Base-by-base conservation (phyloP, 2,329 filamentous ascomycete species). In the Ophiostoma angusticollis region DNA sequence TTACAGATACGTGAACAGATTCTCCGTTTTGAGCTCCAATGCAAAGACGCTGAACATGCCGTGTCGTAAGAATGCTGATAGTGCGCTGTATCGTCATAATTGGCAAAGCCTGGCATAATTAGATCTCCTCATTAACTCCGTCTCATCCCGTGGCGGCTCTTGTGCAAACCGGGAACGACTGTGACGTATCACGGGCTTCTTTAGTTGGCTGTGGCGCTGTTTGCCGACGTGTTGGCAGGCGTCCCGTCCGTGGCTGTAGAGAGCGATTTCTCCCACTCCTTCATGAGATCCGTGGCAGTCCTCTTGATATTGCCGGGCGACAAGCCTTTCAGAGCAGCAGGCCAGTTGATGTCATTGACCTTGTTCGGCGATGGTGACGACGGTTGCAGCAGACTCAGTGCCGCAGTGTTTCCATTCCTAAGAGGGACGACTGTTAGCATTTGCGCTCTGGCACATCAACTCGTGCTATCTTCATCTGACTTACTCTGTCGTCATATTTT, bases 221-320 rank as follows among this genome's bases (percentile, higher is more conserved):
- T 30, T 13, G 21, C 35, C 37, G 39, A n/a, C 22, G 22, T 38
- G 17, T 39, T 31, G 5, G 27, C 25, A 2, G 36, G 7, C 0
- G 35, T 25, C 24, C 27, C 24, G 3, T 46, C 39, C 4, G 58
- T 51, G 1, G 70, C 63, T 24, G 74, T 67, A 2, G 71, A 75
- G 12, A 87, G 63, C 48, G 74, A 83, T 57, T 77, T 84, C 62
- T 96, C 89, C 84, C 85, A 93, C 54, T 94, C 86, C 47, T 78
- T 81, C 75, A 95, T 85, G 41, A 94, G 67, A 45, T 80, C 82
- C 25, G 78, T 82, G n/a, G 87, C 84, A 1, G 84, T 89, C 27
- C 77, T 73, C 55, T 85, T 84, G 49, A 95, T 63, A 50, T 84
- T 86, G 49, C 76, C 78, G 0, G 86, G 82, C 8, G 75, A 72